phyloP scores from a whole-genome alignment of 305 asterid genomes.

The Rubia peregrina region DNA sequence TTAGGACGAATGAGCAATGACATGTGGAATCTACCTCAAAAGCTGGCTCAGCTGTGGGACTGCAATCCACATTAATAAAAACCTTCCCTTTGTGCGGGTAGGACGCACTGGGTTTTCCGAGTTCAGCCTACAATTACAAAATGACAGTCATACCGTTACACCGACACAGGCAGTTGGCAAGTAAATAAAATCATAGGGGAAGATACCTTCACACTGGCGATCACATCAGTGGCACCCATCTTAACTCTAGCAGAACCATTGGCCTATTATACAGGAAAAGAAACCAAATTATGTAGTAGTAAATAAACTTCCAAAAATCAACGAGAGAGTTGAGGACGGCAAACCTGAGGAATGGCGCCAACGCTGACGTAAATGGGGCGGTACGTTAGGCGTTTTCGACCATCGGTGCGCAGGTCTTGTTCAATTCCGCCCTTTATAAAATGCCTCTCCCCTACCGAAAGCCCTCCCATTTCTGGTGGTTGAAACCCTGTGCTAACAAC shows the following conservation, averaged over 20 bases:
- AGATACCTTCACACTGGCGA: constrained; percentile 79
- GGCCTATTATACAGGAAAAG: constrained; percentile 44
- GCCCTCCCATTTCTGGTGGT: constrained; percentile 9
- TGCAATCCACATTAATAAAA: constrained; percentile 72
- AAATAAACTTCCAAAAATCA: neutral
- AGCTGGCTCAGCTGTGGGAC: constrained; percentile 83
- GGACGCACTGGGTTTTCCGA: constrained; percentile 65
- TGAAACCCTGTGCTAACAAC: neutral
- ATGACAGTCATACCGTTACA: neutral
- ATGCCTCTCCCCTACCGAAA: constrained; percentile 48
- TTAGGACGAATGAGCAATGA: constrained; percentile 3
- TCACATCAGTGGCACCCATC: constrained; percentile 82
- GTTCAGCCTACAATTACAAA: constrained; percentile 63
- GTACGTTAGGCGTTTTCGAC: constrained; percentile 59
- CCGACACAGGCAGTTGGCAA: neutral
- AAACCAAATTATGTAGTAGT: neutral
- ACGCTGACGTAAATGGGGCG: constrained; percentile 68
- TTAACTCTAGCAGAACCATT: constrained; percentile 89
- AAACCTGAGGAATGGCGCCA: constrained; percentile 82
- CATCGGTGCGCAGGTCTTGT: constrained; percentile 84
- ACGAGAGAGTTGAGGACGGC: neutral
- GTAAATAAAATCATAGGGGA: neutral
- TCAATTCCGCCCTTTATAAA: constrained; percentile 83
- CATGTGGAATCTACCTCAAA: constrained; percentile 52
- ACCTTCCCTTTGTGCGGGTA: constrained; percentile 78